Evolutionary conservation across 305 asterid genomes (phyloP), one percentile per base, ranked within the genome.

Genomic region (Stenogyne calaminthoides): DNA sequence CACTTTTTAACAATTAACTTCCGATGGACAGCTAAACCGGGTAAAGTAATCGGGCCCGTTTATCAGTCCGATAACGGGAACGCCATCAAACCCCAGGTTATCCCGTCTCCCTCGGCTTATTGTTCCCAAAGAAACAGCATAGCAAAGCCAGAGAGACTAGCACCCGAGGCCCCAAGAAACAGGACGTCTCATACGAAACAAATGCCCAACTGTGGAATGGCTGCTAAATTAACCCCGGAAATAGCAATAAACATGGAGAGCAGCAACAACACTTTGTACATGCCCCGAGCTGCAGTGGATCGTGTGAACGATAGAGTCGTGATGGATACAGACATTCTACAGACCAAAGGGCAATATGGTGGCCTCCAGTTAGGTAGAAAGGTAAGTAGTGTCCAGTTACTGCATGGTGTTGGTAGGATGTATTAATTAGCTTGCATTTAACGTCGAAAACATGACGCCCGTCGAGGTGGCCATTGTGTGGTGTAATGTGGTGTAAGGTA

Each of bases 21-120:
- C 58, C 42, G 22, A 59, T 71, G 27, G 73, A 10, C 91, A 87
- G 96, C 94, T 39, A 90, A 88, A 80, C 96, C 92, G 14, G 96
- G 96, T 11, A 86, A 85, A 75, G 86, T 80, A 25, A 80, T 88
- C 14, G 89, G 90, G 49, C 87, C 87, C 22, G 80, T 75, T 70
- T 65, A 86, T 20, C 76, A 80, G 1, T 79, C 73, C 5, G 91
- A 86, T 68, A 76, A 44, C 10, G 84, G 78, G 54, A 86, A 74
- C 42, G 73, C 69, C 71, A 27, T 49, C 14, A 90, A 84, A 80
- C 67, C 80, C 5, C 81, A 70, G 58, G 15, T 70, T 11, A 71
- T 77, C 11, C 81, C 89, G 47, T 57, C 83, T 9, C 81, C 88
- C 54, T 57, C 83, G 19, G 75, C 82, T 7, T 82, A 81, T 65